Percentiles rank a stretch among this genome's conserved stretches.
Evolutionary conservation across 2,329 filamentous ascomycete species (phyloP).

Genomic region (Epichloe typhina): DNA sequence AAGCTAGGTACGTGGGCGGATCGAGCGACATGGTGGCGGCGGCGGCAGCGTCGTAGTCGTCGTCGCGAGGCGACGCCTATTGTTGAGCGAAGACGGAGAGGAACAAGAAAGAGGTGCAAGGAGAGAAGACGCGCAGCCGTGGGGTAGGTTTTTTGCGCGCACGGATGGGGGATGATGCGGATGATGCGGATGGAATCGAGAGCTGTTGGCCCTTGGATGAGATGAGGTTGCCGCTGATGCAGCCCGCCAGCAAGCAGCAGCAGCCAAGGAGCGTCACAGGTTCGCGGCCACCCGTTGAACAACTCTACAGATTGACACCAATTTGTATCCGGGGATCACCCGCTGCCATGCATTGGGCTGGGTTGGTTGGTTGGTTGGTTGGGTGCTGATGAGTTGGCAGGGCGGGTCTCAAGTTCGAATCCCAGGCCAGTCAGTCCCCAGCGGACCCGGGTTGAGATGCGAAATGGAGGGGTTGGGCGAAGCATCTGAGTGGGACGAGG

Average conservation of each 20-base stretch:
- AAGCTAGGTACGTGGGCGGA: conserved; percentile 70
- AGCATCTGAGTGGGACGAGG: conserved; percentile 13
- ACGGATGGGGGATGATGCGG: not conserved
- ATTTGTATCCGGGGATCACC: not conserved
- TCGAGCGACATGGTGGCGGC: conserved; percentile 66
- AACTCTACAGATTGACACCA: not conserved
- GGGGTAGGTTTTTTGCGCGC: not conserved
- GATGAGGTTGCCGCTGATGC: conserved; percentile 3
- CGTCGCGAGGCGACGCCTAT: conserved; percentile 7
- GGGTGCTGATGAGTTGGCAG: conserved; percentile 2
- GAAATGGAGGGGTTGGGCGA: conserved; percentile 16
- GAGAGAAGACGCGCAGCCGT: not conserved
- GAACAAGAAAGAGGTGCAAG: not conserved
- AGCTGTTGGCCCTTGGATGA: conserved; percentile 1
- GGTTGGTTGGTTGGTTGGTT: too few relatives aligned
- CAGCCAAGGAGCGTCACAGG: conserved; percentile 5
- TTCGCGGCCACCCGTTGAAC: not conserved
- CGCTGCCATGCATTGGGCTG: not conserved
- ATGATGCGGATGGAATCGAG: not conserved
- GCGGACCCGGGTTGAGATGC: not conserved
- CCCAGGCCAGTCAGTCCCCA: too few relatives aligned
- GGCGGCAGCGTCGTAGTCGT: conserved; percentile 4
- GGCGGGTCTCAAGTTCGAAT: not conserved
- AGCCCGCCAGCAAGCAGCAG: not conserved
- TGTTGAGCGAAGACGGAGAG: not conserved